Percentiles rank a stretch among this genome's conserved stretches.
Conservation (phyloP, 352 stramenopile genomes). For the Pythium dissotocum region DNA sequence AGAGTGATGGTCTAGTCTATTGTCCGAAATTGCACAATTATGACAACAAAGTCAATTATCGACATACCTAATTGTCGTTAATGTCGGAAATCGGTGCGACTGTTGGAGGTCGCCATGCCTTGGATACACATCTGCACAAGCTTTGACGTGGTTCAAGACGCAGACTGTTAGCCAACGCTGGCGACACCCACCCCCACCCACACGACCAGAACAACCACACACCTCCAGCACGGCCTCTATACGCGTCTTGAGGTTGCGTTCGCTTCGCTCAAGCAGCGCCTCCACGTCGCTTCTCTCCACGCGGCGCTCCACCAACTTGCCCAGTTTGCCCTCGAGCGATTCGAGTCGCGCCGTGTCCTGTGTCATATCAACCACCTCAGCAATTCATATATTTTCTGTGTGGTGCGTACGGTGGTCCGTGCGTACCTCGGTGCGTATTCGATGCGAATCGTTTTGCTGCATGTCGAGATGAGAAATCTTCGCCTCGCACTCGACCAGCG, state of each 20-base stretch:
- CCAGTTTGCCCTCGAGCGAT: constrained; percentile 40
- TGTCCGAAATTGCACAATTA: not conserved
- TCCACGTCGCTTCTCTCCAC: constrained; percentile 41
- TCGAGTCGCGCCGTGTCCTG: constrained; percentile 36
- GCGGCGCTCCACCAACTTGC: constrained; percentile 36
- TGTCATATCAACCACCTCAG: not conserved
- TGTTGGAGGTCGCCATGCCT: not conserved
- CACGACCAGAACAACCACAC: not conserved
- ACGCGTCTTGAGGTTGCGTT: constrained; percentile 48
- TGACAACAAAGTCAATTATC: constrained; percentile 11
- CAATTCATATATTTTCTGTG: too few relatives aligned
- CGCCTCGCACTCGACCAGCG: constrained; percentile 17
- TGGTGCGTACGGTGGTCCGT: too few relatives aligned
- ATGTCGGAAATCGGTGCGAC: not conserved
- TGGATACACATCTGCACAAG: constrained; percentile 30
- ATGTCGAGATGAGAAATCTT: constrained; percentile 26
- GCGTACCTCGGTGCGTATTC: constrained; percentile 34
- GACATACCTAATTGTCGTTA: constrained; percentile 12
- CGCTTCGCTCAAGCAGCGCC: constrained; percentile 39
- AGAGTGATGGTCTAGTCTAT: constrained; percentile 20
- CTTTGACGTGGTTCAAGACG: constrained; percentile 4
- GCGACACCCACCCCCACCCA: not conserved
- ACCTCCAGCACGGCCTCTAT: constrained; percentile 63
- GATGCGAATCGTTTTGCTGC: constrained; percentile 29
- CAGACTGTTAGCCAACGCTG: not conserved